Percentiles rank a stretch among this genome's conserved stretches.
phyloP scores from a whole-genome alignment of 2,329 filamentous ascomycete species.

The Clarireedia sp. region DNA sequence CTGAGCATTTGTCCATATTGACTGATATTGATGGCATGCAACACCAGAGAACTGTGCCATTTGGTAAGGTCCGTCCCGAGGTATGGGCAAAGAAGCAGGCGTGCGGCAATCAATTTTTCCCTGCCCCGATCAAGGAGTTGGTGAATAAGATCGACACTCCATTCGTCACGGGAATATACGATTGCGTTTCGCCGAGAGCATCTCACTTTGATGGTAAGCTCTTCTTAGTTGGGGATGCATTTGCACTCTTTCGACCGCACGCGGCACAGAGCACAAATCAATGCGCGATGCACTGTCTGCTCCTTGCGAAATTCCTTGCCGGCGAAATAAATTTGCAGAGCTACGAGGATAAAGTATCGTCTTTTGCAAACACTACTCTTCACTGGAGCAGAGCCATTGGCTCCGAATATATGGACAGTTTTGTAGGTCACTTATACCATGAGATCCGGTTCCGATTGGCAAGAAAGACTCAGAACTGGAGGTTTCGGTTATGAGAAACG shows the following conservation, averaged over 20 bases:
- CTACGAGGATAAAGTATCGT: not conserved
- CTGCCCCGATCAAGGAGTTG: slow-evolving; percentile 26
- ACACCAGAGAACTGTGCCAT: slow-evolving; percentile 19
- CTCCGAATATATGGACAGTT: not conserved
- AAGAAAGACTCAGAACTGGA: not conserved
- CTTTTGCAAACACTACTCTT: not conserved
- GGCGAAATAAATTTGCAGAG: slow-evolving; percentile 9
- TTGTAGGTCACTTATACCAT: not conserved
- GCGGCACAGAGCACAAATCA: slow-evolving; percentile 37
- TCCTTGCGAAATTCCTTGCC: slow-evolving; percentile 11
- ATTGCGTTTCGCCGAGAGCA: slow-evolving; percentile 30
- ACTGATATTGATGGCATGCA: slow-evolving; percentile 25
- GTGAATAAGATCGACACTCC: slow-evolving; percentile 33
- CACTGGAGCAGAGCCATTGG: not conserved
- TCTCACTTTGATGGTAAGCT: slow-evolving; percentile 33
- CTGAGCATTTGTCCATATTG: slow-evolving; percentile 24
- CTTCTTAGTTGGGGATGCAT: slow-evolving; percentile 34
- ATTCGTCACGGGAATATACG: slow-evolving; percentile 36
- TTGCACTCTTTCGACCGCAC: slow-evolving; percentile 38
- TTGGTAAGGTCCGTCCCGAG: slow-evolving; percentile 11
- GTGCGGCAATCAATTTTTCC: slow-evolving; percentile 8
- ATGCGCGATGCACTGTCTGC: slow-evolving; percentile 26
- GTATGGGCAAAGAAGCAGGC: slow-evolving; percentile 13
- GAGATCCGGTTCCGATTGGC: not conserved
- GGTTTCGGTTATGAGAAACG: not conserved